A percentile compares a stretch with the other conserved stretches of the same genome.
Evolutionary conservation across 2,329 filamentous ascomycete genomes (phyloP).

Genomic region (Beauveria caledonica): DNA sequence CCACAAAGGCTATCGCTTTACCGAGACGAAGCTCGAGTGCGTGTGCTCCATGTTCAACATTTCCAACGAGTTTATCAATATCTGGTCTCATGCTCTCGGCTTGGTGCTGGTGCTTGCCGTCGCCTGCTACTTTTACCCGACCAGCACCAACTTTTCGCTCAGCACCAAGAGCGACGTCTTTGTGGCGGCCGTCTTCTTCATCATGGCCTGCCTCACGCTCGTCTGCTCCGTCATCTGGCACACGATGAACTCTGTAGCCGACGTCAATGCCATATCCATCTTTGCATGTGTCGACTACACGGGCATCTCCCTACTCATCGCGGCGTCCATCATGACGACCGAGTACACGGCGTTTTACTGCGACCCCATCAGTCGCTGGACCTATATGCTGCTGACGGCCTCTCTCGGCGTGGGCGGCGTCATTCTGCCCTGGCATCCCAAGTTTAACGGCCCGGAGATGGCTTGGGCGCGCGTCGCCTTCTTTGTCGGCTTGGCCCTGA

Average conservation of each 20-base stretch:
- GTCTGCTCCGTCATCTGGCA: constrained; percentile 96
- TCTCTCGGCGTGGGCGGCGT: constrained; percentile 77
- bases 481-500: constrained; percentile 78
- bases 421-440: constrained; percentile 91
- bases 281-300: constrained; percentile 99
- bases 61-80: constrained; percentile 94
- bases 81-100: constrained; percentile 91
- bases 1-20: constrained; percentile 83
- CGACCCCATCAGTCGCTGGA: constrained; percentile 77
- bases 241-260: constrained; percentile 95
- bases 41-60: constrained; percentile 73
- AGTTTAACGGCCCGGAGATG: constrained; percentile 88
- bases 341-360: constrained; percentile 99
- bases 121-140: constrained; percentile 94
- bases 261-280: constrained; percentile 80
- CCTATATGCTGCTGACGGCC: constrained; percentile 77
- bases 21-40: constrained; percentile 83
- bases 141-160: constrained; percentile 73
- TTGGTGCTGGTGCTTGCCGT: constrained; percentile 80
- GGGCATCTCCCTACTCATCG: constrained; percentile 88
- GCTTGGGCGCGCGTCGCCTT: constrained; percentile 88
- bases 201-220: constrained; percentile 89
- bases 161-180: constrained; percentile 84
- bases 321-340: constrained; percentile 93
- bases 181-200: constrained; percentile 91